phyloP scores from a whole-genome alignment of 352 stramenopile genomes.

The Saprolegnia diclina region DNA sequence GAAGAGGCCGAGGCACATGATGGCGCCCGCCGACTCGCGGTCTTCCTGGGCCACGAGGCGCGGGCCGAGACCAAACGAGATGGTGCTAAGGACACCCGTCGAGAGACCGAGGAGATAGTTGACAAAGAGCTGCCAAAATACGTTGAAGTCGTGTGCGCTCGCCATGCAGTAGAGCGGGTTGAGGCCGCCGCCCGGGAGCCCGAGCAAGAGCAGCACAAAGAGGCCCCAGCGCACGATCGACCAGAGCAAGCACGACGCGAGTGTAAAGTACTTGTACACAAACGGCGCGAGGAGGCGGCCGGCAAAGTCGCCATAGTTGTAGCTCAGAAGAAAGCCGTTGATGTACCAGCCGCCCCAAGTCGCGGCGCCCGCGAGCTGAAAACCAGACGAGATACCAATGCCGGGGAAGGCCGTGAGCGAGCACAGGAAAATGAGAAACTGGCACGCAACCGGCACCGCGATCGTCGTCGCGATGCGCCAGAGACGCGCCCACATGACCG shows the following conservation, averaged over 20 bases:
- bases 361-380: slow-evolving; percentile 21
- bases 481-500: slow-evolving; percentile 33
- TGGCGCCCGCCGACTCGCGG: slow-evolving; percentile 47
- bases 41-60: slow-evolving; percentile 46
- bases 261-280: slow-evolving; percentile 50
- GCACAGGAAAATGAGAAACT: slow-evolving; percentile 55
- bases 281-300: slow-evolving; percentile 41
- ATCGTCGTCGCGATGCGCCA: slow-evolving; percentile 45
- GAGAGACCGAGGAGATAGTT: slow-evolving; percentile 47
- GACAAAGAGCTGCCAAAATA: too few species aligned
- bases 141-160: background rate
- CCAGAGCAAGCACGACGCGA: slow-evolving; percentile 38
- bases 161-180: background rate
- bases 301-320: slow-evolving; percentile 53
- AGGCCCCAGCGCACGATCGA: slow-evolving; percentile 42
- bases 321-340: too few species aligned
- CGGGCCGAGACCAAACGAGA: slow-evolving; percentile 51
- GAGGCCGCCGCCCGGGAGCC: slow-evolving; percentile 39
- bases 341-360: slow-evolving; percentile 43
- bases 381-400: slow-evolving; percentile 39
- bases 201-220: slow-evolving; percentile 53
- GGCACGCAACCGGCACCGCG: slow-evolving; percentile 38
- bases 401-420: slow-evolving; percentile 45
- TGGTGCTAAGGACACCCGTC: slow-evolving; percentile 49
- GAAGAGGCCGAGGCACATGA: too few species aligned